A percentile compares a stretch with the other conserved stretches of the same genome.
phyloP scores from a whole-genome alignment of 2,329 filamentous ascomycete genomes.

The Colletotrichum somersetense region DNA sequence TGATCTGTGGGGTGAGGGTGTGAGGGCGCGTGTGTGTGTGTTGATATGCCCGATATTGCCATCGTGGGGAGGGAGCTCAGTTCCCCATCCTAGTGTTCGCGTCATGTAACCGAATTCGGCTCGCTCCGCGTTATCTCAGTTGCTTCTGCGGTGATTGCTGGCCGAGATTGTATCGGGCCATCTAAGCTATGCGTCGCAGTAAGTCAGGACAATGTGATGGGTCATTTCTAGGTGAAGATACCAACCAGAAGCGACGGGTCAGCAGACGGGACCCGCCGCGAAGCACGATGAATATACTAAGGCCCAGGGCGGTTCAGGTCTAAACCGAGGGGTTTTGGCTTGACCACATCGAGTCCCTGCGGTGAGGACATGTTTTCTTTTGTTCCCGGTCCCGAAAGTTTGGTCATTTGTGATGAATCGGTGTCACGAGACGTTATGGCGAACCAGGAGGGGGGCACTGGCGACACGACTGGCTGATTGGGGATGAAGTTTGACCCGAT shows the following conservation, averaged over 20 bases:
- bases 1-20: not conserved
- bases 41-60: not conserved
- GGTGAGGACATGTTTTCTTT: constrained; percentile 15
- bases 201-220: constrained; percentile 31
- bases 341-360: not conserved
- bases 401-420: constrained; percentile 32
- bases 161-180: not conserved
- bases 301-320: not conserved
- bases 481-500: not conserved
- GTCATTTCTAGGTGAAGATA: constrained; percentile 13
- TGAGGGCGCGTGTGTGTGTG: not conserved
- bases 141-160: constrained; percentile 11
- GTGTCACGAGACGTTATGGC: constrained; percentile 19
- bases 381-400: constrained; percentile 1
- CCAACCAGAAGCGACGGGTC: not conserved
- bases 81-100: not conserved
- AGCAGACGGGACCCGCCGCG: not conserved
- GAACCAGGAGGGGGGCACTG: not conserved
- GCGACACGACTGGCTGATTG: not conserved
- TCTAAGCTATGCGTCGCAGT: not conserved
- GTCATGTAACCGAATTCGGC: constrained; percentile 8
- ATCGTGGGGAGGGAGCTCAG: not conserved
- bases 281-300: too few species aligned
- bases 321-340: not conserved
- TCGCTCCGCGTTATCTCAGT: constrained; percentile 2